Evolutionary conservation across 2,329 filamentous ascomycete genomes (phyloP).

Genomic region (Cladosporium sp.): DNA sequence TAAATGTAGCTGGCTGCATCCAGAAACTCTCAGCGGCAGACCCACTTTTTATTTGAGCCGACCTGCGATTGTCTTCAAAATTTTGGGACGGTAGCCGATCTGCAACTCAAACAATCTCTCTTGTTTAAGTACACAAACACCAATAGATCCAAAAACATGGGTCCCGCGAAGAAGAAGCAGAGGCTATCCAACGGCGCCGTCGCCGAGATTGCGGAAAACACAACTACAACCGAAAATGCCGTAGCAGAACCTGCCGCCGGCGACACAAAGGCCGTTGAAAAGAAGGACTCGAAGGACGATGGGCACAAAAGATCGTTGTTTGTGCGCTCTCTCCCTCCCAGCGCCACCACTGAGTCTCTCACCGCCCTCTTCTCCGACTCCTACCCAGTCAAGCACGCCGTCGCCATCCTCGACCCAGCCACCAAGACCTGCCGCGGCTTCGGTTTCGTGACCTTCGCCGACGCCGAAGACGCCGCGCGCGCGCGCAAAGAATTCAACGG

Average conservation of each 20-base stretch:
- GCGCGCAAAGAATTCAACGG: conserved; percentile 82
- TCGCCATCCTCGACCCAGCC: conserved; percentile 81
- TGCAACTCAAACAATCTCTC: too few species aligned
- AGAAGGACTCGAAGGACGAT: conserved; percentile 10
- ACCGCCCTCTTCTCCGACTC: conserved; percentile 91
- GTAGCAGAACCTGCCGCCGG: neutral
- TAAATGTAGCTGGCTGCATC: too few species aligned
- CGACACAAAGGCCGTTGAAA: conserved; percentile 5
- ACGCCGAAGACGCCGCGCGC: conserved; percentile 82
- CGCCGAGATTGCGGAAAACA: conserved; percentile 25
- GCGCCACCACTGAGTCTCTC: conserved; percentile 76
- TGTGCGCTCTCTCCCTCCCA: conserved; percentile 78
- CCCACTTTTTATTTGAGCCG: too few species aligned
- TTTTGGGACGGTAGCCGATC: too few species aligned
- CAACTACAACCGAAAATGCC: neutral
- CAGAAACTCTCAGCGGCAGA: too few species aligned
- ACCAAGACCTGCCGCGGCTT: conserved; percentile 90
- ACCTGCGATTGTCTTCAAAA: too few species aligned
- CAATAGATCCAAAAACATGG: too few species aligned
- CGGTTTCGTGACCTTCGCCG: conserved; percentile 95
- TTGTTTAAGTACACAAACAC: too few species aligned
- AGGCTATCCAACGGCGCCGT: conserved; percentile 32
- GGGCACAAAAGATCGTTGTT: conserved; percentile 64
- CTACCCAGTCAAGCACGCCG: conserved; percentile 92
- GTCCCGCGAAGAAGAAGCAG: conserved; percentile 35